Evolutionary conservation across 1,284 basidiomycete species (phyloP).

Genomic region (Gymnopus androsaceus): DNA sequence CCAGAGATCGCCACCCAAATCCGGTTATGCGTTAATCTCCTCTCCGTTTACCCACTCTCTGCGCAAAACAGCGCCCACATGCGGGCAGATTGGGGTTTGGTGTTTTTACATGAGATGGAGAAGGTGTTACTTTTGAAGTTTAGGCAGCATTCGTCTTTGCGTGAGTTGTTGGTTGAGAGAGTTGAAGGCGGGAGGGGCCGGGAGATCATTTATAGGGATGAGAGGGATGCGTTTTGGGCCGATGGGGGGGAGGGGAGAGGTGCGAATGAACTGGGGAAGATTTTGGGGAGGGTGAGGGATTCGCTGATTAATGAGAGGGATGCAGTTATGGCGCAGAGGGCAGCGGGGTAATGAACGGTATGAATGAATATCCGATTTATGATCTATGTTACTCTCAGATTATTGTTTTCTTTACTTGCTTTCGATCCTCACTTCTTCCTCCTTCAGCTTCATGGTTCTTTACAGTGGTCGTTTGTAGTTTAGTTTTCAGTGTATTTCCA

Average conservation of each 20-base stretch:
- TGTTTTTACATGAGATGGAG: slow-evolving; percentile 49
- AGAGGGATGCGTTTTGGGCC: slow-evolving; percentile 47
- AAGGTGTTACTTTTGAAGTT: slow-evolving; percentile 43
- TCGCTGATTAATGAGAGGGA: slow-evolving; percentile 21
- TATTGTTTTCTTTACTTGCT: no score
- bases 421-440: no score
- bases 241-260: slow-evolving; percentile 34
- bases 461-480: no score
- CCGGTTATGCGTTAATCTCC: slow-evolving; percentile 42
- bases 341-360: no score
- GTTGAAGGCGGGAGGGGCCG: slow-evolving; percentile 16
- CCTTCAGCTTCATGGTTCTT: no score
- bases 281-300: slow-evolving; percentile 37
- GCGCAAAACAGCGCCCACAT: slow-evolving; percentile 31
- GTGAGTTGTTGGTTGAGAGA: slow-evolving; percentile 38
- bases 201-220: slow-evolving; percentile 32
- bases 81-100: slow-evolving; percentile 53
- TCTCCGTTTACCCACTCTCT: slow-evolving; percentile 53
- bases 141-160: slow-evolving; percentile 40
- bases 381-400: no score
- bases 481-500: no score
- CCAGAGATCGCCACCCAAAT: slow-evolving; percentile 57
- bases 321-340: no score
- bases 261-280: slow-evolving; percentile 45
- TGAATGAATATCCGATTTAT: no score